Conservation (phyloP, 768 basidiomycete species). For the Sistotremastrum suecicum region DNA sequence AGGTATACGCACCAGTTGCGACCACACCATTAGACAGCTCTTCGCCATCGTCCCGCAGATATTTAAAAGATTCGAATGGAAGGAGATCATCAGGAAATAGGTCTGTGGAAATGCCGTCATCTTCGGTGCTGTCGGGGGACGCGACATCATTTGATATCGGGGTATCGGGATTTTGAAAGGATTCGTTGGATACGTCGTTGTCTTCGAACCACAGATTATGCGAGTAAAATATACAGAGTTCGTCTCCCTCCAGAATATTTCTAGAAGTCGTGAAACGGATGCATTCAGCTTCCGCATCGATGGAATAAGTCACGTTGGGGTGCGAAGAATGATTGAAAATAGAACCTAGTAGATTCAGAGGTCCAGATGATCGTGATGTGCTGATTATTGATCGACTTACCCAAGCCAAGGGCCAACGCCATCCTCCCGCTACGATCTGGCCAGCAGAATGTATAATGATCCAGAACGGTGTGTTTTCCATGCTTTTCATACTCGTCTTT, state of each 20-base stretch:
- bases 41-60: slow-evolving; percentile 40
- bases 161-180: slow-evolving; percentile 7
- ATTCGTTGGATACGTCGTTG: slow-evolving; percentile 10
- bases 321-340: slow-evolving; percentile 63
- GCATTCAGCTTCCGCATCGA: slow-evolving; percentile 38
- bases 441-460: slow-evolving; percentile 72
- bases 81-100: slow-evolving; percentile 42
- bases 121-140: no score
- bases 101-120: slow-evolving; percentile 27
- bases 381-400: slow-evolving; percentile 23
- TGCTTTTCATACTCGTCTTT: slow-evolving; percentile 56
- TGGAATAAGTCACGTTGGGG: slow-evolving; percentile 57
- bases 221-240: slow-evolving; percentile 70
- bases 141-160: no score
- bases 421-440: slow-evolving; percentile 38
- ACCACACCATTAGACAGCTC: slow-evolving; percentile 46
- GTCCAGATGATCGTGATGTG: background rate
- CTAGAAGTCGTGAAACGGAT: slow-evolving; percentile 50
- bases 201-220: slow-evolving; percentile 45
- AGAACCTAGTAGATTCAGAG: slow-evolving; percentile 35
- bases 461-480: slow-evolving; percentile 48
- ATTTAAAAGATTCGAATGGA: slow-evolving; percentile 51
- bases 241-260: slow-evolving; percentile 43
- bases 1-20: slow-evolving; percentile 31
- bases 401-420: slow-evolving; percentile 69